phyloP scores from a whole-genome alignment of 2,329 filamentous ascomycete genomes.

The Apiospora phragmitis region DNA sequence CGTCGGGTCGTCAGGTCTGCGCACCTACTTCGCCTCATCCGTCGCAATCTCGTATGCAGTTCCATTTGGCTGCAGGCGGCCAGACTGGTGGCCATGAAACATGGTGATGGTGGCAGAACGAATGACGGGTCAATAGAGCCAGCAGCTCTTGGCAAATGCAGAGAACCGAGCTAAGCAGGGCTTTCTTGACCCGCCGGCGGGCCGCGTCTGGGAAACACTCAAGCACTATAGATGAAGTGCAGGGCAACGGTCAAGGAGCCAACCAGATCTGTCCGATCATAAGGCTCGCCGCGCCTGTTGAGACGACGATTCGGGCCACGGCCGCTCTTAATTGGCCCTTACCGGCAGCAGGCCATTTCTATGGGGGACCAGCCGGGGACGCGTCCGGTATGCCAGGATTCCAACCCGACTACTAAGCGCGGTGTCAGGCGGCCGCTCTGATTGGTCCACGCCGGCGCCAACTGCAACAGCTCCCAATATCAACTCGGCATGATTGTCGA shows the following conservation, averaged over 20 bases:
- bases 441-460: conserved; percentile 6
- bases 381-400: background rate
- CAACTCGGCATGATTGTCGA: background rate
- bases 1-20: background rate
- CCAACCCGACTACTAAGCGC: background rate
- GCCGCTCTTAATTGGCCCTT: conserved; percentile 14
- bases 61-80: conserved; percentile 2
- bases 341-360: background rate
- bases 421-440: background rate
- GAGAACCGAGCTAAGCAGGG: background rate
- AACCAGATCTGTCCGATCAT: conserved; percentile 28
- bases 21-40: conserved; percentile 24
- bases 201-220: conserved; percentile 28
- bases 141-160: conserved; percentile 13
- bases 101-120: background rate
- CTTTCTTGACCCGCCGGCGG: conserved; percentile 20
- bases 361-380: background rate
- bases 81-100: conserved; percentile 7
- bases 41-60: conserved; percentile 21
- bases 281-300: conserved; percentile 18
- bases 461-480: background rate
- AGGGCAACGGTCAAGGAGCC: conserved; percentile 20
- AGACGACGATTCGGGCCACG: conserved; percentile 19
- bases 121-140: background rate
- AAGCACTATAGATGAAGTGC: background rate